Percentiles rank a stretch among this genome's conserved stretches.
Evolutionary conservation across 352 stramenopile genomes (phyloP).

Genomic region (Pythium aquatile): DNA sequence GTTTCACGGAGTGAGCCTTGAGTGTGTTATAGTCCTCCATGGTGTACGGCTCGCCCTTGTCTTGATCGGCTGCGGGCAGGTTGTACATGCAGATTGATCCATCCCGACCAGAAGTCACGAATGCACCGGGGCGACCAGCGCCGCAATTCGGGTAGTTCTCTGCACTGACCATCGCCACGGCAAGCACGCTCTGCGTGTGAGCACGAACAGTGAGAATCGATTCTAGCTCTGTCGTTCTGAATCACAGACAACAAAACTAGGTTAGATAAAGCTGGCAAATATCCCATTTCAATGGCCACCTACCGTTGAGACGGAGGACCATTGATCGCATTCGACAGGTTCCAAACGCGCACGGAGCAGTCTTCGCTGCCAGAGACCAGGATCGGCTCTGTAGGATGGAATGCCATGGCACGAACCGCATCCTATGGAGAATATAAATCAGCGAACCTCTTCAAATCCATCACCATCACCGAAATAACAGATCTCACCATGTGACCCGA

Average conservation of each 20-base stretch:
- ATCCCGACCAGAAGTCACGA: slow-evolving; percentile 76
- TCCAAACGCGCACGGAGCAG: slow-evolving; percentile 85
- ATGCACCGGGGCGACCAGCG: slow-evolving; percentile 49
- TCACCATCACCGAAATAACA: slow-evolving; percentile 2
- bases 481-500: slow-evolving; percentile 73
- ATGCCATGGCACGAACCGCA: slow-evolving; percentile 69
- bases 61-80: slow-evolving; percentile 49
- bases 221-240: slow-evolving; percentile 69
- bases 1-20: slow-evolving; percentile 64
- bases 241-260: slow-evolving; percentile 3
- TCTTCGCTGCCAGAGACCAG: slow-evolving; percentile 85
- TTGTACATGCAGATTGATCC: slow-evolving; percentile 70
- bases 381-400: slow-evolving; percentile 80
- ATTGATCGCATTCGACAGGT: slow-evolving; percentile 54
- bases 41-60: slow-evolving; percentile 67
- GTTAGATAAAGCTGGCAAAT: slow-evolving; percentile 5
- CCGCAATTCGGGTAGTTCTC: slow-evolving; percentile 70
- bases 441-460: background rate
- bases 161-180: slow-evolving; percentile 65
- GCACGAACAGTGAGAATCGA: slow-evolving; percentile 72
- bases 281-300: background rate
- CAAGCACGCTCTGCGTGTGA: slow-evolving; percentile 74
- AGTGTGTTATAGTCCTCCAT: slow-evolving; percentile 75
- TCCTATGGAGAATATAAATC: slow-evolving; percentile 37
- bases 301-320: slow-evolving; percentile 67